phyloP scores from a whole-genome alignment of 257 asterid species.

The Ballota nigra region DNA sequence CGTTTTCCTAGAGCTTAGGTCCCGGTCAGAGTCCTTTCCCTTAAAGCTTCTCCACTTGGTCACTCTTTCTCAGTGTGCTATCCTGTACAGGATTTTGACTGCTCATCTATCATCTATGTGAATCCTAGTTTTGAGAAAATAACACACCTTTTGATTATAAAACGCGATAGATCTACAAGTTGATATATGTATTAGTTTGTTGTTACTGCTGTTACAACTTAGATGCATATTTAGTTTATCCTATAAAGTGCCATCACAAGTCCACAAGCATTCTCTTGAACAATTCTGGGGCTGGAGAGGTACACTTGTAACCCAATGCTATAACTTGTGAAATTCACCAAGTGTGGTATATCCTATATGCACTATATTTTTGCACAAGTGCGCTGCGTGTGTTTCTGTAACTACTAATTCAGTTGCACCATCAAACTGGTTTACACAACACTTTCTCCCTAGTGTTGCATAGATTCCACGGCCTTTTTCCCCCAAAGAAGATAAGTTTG shows the following conservation, averaged over 20 bases:
- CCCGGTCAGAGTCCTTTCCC: background rate
- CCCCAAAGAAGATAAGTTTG: no score
- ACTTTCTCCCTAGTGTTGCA: no score
- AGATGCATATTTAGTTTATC: conserved; percentile 10
- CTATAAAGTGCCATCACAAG: background rate
- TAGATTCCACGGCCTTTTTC: no score
- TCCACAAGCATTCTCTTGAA: background rate
- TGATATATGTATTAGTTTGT: conserved; percentile 14
- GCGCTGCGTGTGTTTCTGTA: no score
- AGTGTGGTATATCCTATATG: no score
- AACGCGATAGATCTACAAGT: conserved; percentile 3
- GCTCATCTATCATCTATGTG: conserved; percentile 26
- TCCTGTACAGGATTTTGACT: conserved; percentile 39
- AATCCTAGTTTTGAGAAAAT: conserved; percentile 18
- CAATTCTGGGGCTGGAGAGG: background rate
- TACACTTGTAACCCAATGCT: no score
- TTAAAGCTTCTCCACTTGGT: background rate
- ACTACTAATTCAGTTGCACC: no score
- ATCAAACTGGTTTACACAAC: no score
- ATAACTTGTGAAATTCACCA: no score
- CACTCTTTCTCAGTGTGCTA: conserved; percentile 9
- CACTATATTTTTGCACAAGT: no score
- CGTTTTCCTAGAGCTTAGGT: conserved; percentile 79
- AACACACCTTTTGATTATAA: conserved; percentile 8
- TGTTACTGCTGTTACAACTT: conserved; percentile 8